Evolutionary conservation across 352 stramenopile genomes (phyloP), one percentile per base, ranked within the genome.

Genomic region (Peronosclerospora sorghi): DNA sequence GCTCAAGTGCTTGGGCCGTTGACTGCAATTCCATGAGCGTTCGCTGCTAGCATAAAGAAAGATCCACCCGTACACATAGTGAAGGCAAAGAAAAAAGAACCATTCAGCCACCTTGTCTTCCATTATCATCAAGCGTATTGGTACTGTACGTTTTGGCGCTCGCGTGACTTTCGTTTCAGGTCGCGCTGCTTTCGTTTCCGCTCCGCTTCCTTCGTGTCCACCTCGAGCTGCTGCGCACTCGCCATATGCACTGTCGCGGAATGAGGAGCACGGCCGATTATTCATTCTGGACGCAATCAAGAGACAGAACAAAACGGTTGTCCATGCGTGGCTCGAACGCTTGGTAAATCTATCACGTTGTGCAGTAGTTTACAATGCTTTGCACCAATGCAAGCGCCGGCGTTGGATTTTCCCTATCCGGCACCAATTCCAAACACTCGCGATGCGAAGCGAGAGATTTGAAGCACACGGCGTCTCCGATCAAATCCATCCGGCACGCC

Each of bases 141-240:
- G n/a, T 9, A 10, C 41, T 24, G 5, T 39, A 71, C 61, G 56
- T 71, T 71, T 32, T 71, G 66, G 19, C 61, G 61, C 21, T 71
- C 61, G 15, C 61, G 56, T 8, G 61, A 71, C 32, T 71, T 71
- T 15, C 61, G 56, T 41, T 71, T 71, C 8, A 71, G 57, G n/a
- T 71, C 61, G n/a, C 61, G 48, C 49, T 71, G 61, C 36, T 71
- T 71, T 26, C 61, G 61, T 4, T 55, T 51, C 19, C 61, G 56
- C 46, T 70, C 61, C n/a, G 53, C 46, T 38, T 70, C 61, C 4
- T 36, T 56, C 5, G 40, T 36, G 18, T 62, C 57, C 18, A 51
- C n/a, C n/a, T n/a, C n/a, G n/a, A n/a, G n/a, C 36, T n/a, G 35
- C 14, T 59, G 35, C 46, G 49, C 51, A 40, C 48, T 62, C 5